These are phyloP conservation scores for Phytopythium cucurbitacearum DNA, from an alignment of 352 stramenopile species.

Conservation along the genomic window DNA sequence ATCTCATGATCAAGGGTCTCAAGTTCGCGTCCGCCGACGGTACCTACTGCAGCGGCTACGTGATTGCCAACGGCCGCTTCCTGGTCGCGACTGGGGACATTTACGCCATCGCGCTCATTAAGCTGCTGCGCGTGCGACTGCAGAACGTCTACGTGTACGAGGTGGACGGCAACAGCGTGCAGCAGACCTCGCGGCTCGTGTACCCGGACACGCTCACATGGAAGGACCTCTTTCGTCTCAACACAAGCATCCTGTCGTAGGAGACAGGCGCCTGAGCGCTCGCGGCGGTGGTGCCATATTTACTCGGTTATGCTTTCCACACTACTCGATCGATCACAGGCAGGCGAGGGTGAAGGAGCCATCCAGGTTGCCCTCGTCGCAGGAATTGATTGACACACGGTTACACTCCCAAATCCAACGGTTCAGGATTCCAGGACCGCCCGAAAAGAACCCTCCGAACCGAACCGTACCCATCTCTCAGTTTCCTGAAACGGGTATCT, in stretches of 20 bases:
- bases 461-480: no score
- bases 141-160: slow-evolving; percentile 38
- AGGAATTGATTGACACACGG: not conserved
- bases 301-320: not conserved
- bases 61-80: slow-evolving; percentile 39
- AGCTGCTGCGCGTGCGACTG: slow-evolving; percentile 21
- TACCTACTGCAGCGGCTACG: slow-evolving; percentile 39
- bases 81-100: slow-evolving; percentile 35
- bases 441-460: not conserved
- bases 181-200: slow-evolving; percentile 31
- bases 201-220: slow-evolving; percentile 34
- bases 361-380: not conserved
- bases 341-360: no score
- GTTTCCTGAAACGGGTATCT: no score
- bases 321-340: no score
- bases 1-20: slow-evolving; percentile 36
- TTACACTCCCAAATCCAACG: no score
- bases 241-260: slow-evolving; percentile 30
- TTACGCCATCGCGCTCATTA: slow-evolving; percentile 27
- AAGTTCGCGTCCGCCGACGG: slow-evolving; percentile 39
- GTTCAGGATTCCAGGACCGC: no score
- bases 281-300: not conserved
- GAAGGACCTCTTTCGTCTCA: slow-evolving; percentile 30
- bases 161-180: slow-evolving; percentile 28
- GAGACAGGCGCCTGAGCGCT: not conserved